Evolutionary conservation across 345 rosid genomes (phyloP), one percentile per base, ranked within the genome.

Genomic region (Angophora floribunda): DNA sequence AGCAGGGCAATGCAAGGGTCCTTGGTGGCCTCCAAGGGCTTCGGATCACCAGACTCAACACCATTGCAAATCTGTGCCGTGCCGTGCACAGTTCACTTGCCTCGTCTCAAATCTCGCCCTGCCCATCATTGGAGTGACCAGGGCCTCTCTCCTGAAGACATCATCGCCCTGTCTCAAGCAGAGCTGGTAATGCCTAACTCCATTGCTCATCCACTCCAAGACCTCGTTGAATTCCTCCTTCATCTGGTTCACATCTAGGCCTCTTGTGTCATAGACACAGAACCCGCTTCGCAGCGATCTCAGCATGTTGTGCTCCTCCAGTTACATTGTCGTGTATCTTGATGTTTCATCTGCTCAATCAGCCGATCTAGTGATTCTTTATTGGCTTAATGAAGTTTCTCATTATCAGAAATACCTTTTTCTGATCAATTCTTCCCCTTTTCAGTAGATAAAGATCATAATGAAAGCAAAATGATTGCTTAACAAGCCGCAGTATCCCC

Each of bases 281-380:
- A 94, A 92, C 79, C 96, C 96, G 32, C 88, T 92, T 88, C 87
- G 85, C 89, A 67, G 50, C 30, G 95, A 94, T 87, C 96, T 92
- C 89, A 92, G 65, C 36, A 94, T 93, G 32, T 94, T 94, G 91
- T 95, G 95, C 89, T 93, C 95, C 91, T 94, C 94, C 93, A 95
- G 78, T 88, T 87, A 91, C 92, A 90, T 90, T 4, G 93, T 94
- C 5, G 92, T 89, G 67, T 61, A 61, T 61, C 67, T 61, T 61
- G 67, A 61, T 61, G 67, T 26, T 26, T 61, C 67, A 12, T 61
- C 67, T 61, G 67, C 67, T 61, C 67, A 61, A 61, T 61, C 67
- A 61, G 30, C 15, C 14, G 28, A 61, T 61, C 32, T 12, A 26
- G 32, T 3, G 28, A 26, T 61, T 61, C 67, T 7, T 61, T 6